These are phyloP conservation scores for Davidsoniella eucalypti DNA, from an alignment of 2,329 filamentous ascomycete genomes.

Conservation along the genomic window DNA sequence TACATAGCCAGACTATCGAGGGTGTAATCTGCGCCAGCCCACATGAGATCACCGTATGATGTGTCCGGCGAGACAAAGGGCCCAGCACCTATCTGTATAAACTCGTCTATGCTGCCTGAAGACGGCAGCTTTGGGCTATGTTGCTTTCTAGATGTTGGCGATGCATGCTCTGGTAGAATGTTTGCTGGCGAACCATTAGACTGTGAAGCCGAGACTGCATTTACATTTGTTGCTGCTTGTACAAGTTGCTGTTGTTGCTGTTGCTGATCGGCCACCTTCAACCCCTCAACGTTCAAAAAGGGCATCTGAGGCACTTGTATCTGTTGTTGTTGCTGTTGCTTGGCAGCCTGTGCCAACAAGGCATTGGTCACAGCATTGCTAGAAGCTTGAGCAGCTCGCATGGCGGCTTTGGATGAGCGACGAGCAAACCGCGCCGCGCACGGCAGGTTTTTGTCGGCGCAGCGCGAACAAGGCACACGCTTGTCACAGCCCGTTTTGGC, in stretches of 20 bases:
- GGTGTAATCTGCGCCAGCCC: constrained; percentile 26
- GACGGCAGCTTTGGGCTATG: constrained; percentile 9
- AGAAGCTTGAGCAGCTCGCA: constrained; percentile 26
- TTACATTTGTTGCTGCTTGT: background rate
- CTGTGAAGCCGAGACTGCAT: background rate
- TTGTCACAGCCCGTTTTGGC: constrained; percentile 25
- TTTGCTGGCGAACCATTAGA: background rate
- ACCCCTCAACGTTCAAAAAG: constrained; percentile 23
- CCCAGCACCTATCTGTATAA: constrained; percentile 22
- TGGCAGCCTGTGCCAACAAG: constrained; percentile 7
- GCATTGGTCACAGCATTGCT: constrained; percentile 10
- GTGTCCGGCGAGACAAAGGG: constrained; percentile 23
- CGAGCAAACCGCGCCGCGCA: constrained; percentile 32
- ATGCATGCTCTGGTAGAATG: constrained; percentile 16
- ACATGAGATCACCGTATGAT: constrained; percentile 27
- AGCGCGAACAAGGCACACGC: constrained; percentile 23
- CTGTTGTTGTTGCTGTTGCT: background rate
- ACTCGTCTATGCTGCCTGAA: constrained; percentile 22
- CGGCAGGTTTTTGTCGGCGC: constrained; percentile 21
- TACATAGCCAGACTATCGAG: constrained; percentile 28
- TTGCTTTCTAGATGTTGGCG: constrained; percentile 23
- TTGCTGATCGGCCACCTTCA: constrained; percentile 3
- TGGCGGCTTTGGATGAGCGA: constrained; percentile 31
- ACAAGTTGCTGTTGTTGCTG: background rate
- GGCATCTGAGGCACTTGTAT: constrained; percentile 17